Evolutionary conservation across 2,329 filamentous ascomycete species (phyloP), one percentile per base, ranked within the genome.

Genomic region (Whalleya microplaca): DNA sequence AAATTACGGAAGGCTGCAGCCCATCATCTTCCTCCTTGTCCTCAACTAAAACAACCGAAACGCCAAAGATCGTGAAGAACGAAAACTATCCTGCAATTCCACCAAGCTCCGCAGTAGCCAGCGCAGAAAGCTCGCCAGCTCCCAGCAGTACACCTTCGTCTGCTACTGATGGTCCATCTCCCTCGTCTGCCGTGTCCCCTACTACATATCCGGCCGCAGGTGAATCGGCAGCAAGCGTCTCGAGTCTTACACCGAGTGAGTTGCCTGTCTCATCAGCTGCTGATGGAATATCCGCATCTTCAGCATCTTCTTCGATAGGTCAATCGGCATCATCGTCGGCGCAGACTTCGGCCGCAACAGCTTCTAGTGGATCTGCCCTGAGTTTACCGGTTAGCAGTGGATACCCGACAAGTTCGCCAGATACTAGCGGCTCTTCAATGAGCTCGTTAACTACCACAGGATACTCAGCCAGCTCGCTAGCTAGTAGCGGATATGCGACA

Each of bases 1-100:
- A 64, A 44, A 61, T 69, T 10, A 56, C 64, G 29, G 60, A 64
- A 12, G 66, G 64, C 23, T 69, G 68, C 21, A 40, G 41, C 44
- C 51, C 59, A 14, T 45, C 42, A 48, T 37, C 10, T 29, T 5
- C 27, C 44, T 48, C 59, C 14, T 40, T 27, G 7, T 29, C 48
- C 7, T 23, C 56, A 32, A 43, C 58, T 42, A 4, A 44, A 29
- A 32, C 51, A 9, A 41, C 40, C 20, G 40, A 44, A 21, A 41
- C 56, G 2, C 37, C 44, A 21, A 63, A 56, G 32, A 37, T 64
- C 16, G 59, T 57, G 18, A 64, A 61, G 52, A 57, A 60, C 14
- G 53, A 57, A 19, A 29, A 52, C 12, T 62, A 61, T 54, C 41
- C 56, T 37, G 40, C 56, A 47, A 63, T 54, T 29, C 7, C 50